Conservation (phyloP, 176 grass and related monocot species). For the Oryza nivara region DNA sequence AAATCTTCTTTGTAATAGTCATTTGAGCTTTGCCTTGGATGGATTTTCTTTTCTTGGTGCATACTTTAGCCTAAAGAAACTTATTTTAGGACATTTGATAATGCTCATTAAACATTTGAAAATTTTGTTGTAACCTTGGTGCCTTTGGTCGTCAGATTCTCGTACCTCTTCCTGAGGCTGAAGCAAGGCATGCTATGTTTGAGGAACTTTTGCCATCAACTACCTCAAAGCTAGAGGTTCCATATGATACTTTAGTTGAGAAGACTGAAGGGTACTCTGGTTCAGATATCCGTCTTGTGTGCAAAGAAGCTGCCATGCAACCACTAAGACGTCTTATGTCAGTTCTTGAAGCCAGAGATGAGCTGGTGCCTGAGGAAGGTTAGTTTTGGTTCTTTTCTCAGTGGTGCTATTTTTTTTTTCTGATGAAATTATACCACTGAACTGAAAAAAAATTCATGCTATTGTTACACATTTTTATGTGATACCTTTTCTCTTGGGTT, state of each 20-base stretch:
- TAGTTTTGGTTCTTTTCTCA: neutral
- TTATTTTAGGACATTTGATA: neutral
- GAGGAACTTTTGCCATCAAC: conserved; percentile 67
- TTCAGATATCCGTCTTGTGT: conserved; percentile 88
- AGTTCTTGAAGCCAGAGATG: conserved; percentile 66
- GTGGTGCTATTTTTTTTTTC: neutral
- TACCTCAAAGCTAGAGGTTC: conserved; percentile 57
- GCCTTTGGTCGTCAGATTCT: conserved; percentile 62
- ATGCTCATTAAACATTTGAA: neutral
- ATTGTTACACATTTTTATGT: neutral
- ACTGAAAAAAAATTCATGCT: neutral
- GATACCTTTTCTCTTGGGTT: neutral
- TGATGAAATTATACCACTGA: neutral
- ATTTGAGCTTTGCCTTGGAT: neutral
- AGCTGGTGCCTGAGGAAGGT: conserved; percentile 66
- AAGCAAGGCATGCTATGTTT: conserved; percentile 90
- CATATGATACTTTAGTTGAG: conserved; percentile 69
- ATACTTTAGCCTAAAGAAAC: neutral
- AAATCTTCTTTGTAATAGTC: neutral
- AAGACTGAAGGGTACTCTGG: conserved; percentile 92
- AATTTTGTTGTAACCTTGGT: neutral
- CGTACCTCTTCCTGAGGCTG: conserved; percentile 89
- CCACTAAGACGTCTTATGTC: conserved; percentile 80
- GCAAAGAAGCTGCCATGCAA: conserved; percentile 98
- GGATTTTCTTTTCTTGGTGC: conserved; percentile 2